These are phyloP conservation scores for Pseudohalonectria lignicola DNA, from an alignment of 2,329 filamentous ascomycete species.

Conservation along the genomic window DNA sequence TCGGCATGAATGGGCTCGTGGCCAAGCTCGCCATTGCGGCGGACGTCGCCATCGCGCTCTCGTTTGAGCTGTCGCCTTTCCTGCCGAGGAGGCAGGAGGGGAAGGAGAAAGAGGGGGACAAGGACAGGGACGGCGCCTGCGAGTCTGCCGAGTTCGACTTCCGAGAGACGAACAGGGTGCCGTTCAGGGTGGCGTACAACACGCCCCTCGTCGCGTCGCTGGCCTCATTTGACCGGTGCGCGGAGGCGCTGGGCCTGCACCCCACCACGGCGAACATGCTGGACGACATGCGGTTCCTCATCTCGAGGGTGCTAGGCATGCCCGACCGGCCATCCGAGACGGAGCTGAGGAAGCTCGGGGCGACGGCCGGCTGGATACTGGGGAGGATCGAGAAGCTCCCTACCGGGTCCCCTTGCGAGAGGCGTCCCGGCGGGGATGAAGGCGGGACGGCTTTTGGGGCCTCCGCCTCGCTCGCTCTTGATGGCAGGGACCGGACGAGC, in stretches of 20 bases:
- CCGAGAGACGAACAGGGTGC: no score
- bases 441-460: no score
- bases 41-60: conserved; percentile 35
- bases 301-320: conserved; percentile 29
- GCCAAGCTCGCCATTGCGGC: conserved; percentile 37
- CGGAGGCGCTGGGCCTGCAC: conserved; percentile 30
- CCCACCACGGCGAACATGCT: conserved; percentile 34
- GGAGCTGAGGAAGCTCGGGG: conserved; percentile 25
- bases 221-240: conserved; percentile 28
- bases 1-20: conserved; percentile 34
- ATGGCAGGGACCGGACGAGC: no score
- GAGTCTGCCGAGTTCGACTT: conserved; percentile 27
- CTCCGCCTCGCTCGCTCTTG: no score
- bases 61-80: conserved; percentile 30
- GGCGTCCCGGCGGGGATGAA: neutral
- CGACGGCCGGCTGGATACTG: conserved; percentile 27
- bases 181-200: conserved; percentile 32
- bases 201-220: conserved; percentile 33
- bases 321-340: conserved; percentile 20
- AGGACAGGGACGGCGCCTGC: conserved; percentile 26
- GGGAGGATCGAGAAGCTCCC: conserved; percentile 22
- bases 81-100: no score
- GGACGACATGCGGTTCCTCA: conserved; percentile 37
- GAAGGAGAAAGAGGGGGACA: no score
- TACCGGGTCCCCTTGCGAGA: conserved; percentile 5